These are phyloP conservation scores for Cardamine resedifolia DNA, from an alignment of 345 rosid genomes.

Conservation along the genomic window DNA sequence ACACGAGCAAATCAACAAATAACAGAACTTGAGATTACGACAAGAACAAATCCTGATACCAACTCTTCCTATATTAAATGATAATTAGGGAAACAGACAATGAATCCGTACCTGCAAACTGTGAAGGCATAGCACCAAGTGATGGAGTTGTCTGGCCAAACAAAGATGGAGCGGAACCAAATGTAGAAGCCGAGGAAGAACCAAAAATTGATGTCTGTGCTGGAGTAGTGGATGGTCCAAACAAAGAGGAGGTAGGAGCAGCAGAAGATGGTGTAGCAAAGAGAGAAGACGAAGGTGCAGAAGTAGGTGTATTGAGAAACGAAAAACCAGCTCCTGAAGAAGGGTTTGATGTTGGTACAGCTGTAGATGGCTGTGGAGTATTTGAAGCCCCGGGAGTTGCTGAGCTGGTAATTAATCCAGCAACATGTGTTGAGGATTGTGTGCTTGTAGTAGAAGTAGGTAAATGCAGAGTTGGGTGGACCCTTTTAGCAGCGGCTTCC, in stretches of 20 bases:
- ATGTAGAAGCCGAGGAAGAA: slow-evolving; percentile 62
- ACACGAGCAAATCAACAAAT: no score
- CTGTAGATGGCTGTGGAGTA: slow-evolving; percentile 52
- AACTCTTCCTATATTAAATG: not conserved
- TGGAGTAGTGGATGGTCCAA: slow-evolving; percentile 51
- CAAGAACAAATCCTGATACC: slow-evolving; percentile 7
- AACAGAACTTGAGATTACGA: not conserved
- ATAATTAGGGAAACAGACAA: slow-evolving; percentile 9
- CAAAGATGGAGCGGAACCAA: slow-evolving; percentile 49
- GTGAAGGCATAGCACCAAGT: slow-evolving; percentile 55
- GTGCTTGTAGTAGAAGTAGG: slow-evolving; percentile 54
- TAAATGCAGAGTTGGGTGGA: slow-evolving; percentile 92
- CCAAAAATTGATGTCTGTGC: slow-evolving; percentile 53
- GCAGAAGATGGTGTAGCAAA: slow-evolving; percentile 68
- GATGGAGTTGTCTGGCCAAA: slow-evolving; percentile 56
- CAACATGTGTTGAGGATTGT: slow-evolving; percentile 72
- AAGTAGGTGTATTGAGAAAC: slow-evolving; percentile 62
- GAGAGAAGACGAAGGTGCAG: slow-evolving; percentile 61
- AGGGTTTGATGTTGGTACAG: slow-evolving; percentile 43
- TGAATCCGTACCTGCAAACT: slow-evolving; percentile 16
- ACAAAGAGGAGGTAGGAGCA: slow-evolving; percentile 62
- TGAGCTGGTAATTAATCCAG: slow-evolving; percentile 60
- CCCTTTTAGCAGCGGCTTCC: slow-evolving; percentile 96
- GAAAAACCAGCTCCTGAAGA: slow-evolving; percentile 72
- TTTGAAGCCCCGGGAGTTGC: slow-evolving; percentile 48